A percentile compares a stretch with the other conserved stretches of the same genome.
Conservation (phyloP, 129 eudicot genomes). For the Logfia minima region DNA sequence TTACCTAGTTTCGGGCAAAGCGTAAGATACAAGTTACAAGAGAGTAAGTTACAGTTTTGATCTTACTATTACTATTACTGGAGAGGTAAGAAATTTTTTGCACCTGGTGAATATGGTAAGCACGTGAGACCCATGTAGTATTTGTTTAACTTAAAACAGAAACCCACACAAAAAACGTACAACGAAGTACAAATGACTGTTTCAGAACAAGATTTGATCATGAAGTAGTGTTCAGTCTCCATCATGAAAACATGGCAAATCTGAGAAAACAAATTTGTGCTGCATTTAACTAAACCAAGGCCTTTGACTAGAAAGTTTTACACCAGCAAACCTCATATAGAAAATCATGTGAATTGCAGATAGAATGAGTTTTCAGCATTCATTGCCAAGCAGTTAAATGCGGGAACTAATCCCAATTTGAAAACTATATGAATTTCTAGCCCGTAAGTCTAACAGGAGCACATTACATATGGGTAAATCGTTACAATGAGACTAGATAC, state of each 20-base stretch:
- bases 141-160: background rate
- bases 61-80: constrained; percentile 8
- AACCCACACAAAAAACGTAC: constrained; percentile 9
- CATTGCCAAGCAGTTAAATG: constrained; percentile 2
- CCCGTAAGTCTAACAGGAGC: constrained; percentile 6
- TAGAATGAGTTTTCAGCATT: background rate
- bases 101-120: constrained; percentile 5
- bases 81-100: background rate
- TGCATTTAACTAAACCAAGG: background rate
- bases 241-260: constrained; percentile 6
- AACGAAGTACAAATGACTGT: constrained; percentile 2
- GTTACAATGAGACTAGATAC: constrained; percentile 16
- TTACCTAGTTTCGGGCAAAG: background rate
- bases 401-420: background rate
- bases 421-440: background rate
- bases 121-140: constrained; percentile 1
- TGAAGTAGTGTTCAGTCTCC: constrained; percentile 13
- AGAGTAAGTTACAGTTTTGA: background rate
- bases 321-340: constrained; percentile 4
- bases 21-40: background rate
- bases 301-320: constrained; percentile 5
- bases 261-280: constrained; percentile 10
- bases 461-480: constrained; percentile 6
- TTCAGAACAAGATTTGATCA: constrained; percentile 1
- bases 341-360: constrained; percentile 13